These are phyloP conservation scores for Piper longum DNA, from an alignment of 164 flowering plant genomes.

Conservation along the genomic window DNA sequence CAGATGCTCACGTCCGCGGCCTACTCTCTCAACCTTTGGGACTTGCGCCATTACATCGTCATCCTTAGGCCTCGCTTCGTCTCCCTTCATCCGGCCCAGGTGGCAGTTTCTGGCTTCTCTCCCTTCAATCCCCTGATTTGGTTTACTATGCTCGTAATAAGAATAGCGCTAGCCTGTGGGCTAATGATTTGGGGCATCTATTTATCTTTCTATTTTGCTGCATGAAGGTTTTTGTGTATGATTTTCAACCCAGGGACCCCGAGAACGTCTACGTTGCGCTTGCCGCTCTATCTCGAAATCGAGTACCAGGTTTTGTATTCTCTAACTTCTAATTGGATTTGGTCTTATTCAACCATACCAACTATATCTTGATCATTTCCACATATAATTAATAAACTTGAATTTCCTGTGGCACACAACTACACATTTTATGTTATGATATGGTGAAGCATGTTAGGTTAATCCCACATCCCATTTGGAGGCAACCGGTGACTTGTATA, in stretches of 20 bases:
- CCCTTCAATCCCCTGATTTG: neutral
- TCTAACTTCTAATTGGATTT: no score
- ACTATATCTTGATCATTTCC: no score
- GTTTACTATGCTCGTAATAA: neutral
- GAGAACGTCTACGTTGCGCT: constrained; percentile 50
- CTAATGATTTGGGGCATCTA: neutral
- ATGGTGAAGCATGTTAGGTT: no score
- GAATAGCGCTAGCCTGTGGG: neutral
- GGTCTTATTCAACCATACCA: no score
- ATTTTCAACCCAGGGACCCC: constrained; percentile 83
- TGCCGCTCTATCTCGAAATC: constrained; percentile 47
- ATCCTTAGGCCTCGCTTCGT: constrained; percentile 25
- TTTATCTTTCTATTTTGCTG: neutral
- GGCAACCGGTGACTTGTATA: no score
- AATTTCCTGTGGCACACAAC: no score
- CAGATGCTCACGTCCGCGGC: constrained; percentile 56
- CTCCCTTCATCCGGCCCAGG: neutral
- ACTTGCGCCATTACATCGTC: constrained; percentile 75
- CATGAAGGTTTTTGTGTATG: constrained; percentile 46
- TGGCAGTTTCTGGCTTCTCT: neutral
- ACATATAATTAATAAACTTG: no score
- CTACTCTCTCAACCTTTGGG: constrained; percentile 48
- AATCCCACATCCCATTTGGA: no score
- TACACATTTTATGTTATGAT: no score
- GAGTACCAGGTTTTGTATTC: constrained; percentile 35